Percentiles rank a stretch among this genome's conserved stretches.
Conservation (phyloP, 306 rosid genomes). For the Dryas drummondii region DNA sequence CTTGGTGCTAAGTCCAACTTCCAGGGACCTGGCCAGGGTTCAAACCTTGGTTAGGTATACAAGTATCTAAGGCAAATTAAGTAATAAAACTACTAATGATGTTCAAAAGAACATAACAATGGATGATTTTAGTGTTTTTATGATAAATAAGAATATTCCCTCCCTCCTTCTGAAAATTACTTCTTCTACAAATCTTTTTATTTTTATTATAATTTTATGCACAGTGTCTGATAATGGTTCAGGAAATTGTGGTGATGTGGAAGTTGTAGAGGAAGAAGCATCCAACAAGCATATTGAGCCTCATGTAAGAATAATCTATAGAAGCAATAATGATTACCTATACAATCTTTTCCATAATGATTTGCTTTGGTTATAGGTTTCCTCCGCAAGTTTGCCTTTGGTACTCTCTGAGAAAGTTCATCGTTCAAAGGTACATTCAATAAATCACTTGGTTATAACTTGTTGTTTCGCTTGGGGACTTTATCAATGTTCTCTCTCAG, state of each 20-base stretch:
- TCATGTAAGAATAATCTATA: constrained; percentile 49
- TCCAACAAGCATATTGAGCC: constrained; percentile 50
- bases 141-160: not conserved
- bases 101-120: not conserved
- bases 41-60: not conserved
- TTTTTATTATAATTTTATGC: constrained; percentile 14
- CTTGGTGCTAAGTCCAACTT: not conserved
- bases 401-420: constrained; percentile 89
- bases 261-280: constrained; percentile 59
- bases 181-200: constrained; percentile 6
- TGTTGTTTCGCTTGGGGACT: constrained; percentile 15
- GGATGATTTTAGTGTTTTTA: not conserved
- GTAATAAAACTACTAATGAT: not conserved
- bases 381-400: constrained; percentile 80
- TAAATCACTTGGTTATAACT: constrained; percentile 9
- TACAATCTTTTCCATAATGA: constrained; percentile 25
- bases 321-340: constrained; percentile 18
- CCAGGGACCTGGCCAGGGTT: not conserved
- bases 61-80: not conserved
- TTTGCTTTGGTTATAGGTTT: constrained; percentile 47
- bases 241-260: constrained; percentile 44
- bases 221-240: constrained; percentile 32
- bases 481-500: constrained; percentile 2
- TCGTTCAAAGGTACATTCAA: constrained; percentile 64
- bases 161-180: not conserved